Base-by-base conservation (phyloP, 208 protist genomes). In the Entamoeba moshkovskii region DNA sequence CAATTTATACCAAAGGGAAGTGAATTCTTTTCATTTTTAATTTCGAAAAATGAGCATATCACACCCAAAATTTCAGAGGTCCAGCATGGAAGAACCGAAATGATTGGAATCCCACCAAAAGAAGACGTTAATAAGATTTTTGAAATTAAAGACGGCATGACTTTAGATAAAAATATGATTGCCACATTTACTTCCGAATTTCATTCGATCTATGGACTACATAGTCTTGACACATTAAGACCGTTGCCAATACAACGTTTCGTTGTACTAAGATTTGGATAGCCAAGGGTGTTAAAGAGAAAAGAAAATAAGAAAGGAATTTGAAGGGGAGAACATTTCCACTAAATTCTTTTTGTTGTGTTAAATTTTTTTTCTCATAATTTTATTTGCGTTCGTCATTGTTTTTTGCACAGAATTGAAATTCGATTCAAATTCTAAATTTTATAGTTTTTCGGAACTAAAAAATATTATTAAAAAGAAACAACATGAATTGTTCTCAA, bases 21-120 rank as follows among this genome's bases (percentile, higher is more conserved):
- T 85, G 59, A 85, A 38, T 85, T 85, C 59, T 85, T 85, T 85
- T 85, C 59, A 85, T 85, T 85, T 85, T 1, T 85, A 85, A 85
- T 85, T 42, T 42, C 8, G 16, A 29, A 38, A 85, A 18, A 59
- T 18, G 59, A 85, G 8, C 0, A 85, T 38, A 85, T 85, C 5
- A 33, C 59, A 33, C 59, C 59, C 13, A 85, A 85, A 38, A 85
- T 85, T 38, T 85, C 59, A 85, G 59, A 85, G 25, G 18, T 85
- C 8, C 33, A 42, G n/a, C 25, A 13, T 85, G 59, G 59, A 29
- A 29, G 15, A 42, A 85, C 59, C 11, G 59, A 85, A 85, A 38
- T 85, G 13, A 38, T 85, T 85, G 18, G 29, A 85, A 85, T 85
- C 2, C 22, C 22, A 5, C 5, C 59, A 13, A 29, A 29, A 85